phyloP scores from a whole-genome alignment of 768 basidiomycete species.

The Kwoniella dendrophila region DNA sequence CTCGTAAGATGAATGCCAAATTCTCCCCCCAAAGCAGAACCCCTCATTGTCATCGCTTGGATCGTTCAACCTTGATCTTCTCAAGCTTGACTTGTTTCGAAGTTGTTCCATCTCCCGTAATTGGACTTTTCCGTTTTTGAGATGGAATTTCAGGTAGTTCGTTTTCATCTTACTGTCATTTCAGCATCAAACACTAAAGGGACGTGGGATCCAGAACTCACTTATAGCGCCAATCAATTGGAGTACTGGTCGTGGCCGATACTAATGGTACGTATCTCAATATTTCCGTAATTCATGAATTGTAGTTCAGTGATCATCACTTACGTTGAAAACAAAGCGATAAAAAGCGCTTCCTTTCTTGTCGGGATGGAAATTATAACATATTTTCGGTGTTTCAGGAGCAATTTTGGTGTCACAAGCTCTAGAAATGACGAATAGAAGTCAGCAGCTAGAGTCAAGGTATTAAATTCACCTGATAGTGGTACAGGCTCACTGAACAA shows the following conservation, averaged over 20 bases:
- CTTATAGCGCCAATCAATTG: neutral
- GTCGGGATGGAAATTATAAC: neutral
- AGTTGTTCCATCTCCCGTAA: too few species aligned
- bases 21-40: too few species aligned
- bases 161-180: too few species aligned
- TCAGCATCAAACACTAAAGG: too few species aligned
- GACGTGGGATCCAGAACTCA: neutral
- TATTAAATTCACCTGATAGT: neutral
- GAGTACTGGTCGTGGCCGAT: neutral
- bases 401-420: neutral
- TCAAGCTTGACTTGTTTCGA: too few species aligned
- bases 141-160: too few species aligned
- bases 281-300: neutral
- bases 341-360: neutral
- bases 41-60: too few species aligned
- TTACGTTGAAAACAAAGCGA: slow-evolving; percentile 1
- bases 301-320: neutral
- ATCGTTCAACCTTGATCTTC: too few species aligned
- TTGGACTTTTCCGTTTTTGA: too few species aligned
- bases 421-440: neutral
- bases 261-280: neutral
- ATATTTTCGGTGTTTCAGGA: neutral
- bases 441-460: neutral
- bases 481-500: neutral
- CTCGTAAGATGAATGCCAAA: too few species aligned